A percentile compares a stretch with the other conserved stretches of the same genome.
Evolutionary conservation across 352 stramenopile species (phyloP).

Genomic region (Sclerospora graminicola): DNA sequence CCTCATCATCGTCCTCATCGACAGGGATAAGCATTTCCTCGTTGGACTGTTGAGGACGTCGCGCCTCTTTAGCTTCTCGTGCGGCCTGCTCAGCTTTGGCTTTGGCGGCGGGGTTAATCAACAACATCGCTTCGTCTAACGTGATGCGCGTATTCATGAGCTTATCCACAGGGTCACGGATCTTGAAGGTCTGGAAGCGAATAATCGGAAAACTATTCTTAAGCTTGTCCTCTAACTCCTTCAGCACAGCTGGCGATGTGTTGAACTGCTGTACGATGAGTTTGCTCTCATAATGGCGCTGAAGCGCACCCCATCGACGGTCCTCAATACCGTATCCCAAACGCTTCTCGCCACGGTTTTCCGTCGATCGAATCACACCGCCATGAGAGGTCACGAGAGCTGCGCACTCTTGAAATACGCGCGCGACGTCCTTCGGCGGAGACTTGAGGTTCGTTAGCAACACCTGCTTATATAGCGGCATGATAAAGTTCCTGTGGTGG

Average conservation of each 20-base stretch:
- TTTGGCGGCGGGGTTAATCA: conserved; percentile 36
- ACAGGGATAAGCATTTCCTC: conserved; percentile 26
- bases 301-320: conserved; percentile 74
- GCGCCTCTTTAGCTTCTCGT: conserved; percentile 24
- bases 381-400: conserved; percentile 51
- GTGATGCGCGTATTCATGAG: conserved; percentile 77
- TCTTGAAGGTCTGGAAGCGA: conserved; percentile 82
- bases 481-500: conserved; percentile 6
- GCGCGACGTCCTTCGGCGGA: conserved; percentile 68
- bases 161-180: conserved; percentile 69
- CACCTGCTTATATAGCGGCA: conserved; percentile 87
- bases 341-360: conserved; percentile 77
- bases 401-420: conserved; percentile 77
- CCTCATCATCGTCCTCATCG: conserved; percentile 50
- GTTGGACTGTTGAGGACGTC: conserved; percentile 11
- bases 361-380: conserved; percentile 63
- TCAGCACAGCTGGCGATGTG: conserved; percentile 51
- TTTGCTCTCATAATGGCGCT: conserved; percentile 81
- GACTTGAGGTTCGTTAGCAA: conserved; percentile 84
- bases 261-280: conserved; percentile 84
- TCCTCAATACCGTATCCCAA: conserved; percentile 79
- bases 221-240: conserved; percentile 70
- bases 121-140: conserved; percentile 42
- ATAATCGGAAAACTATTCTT: conserved; percentile 82
- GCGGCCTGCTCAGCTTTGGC: conserved; percentile 26